Evolutionary conservation across 2,329 filamentous ascomycete genomes (phyloP), one percentile per base, ranked within the genome.

Genomic region (Leptographium procerum): DNA sequence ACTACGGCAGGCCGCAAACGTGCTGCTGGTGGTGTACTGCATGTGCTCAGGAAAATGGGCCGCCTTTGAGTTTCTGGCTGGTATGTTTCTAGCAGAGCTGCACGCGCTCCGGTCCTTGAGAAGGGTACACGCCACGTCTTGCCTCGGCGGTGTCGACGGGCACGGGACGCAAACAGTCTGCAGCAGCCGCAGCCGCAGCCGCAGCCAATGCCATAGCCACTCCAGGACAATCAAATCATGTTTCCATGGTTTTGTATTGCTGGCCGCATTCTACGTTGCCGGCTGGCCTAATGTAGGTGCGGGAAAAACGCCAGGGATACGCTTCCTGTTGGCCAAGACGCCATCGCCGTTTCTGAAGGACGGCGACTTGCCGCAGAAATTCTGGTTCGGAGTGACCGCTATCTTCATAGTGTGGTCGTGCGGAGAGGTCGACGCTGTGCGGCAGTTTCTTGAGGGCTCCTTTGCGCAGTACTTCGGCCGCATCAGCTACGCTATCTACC

Each of bases 401-500:
- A 64, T 70, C 8, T 65, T 64, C 5, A 65, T 69, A 8, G 72
- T 75, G 11, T 74, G 70, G 71, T 69, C 72, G 1, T 66, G 69
- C 45, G 72, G 71, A 22, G 72, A 74, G 50, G 61, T 75, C 40
- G 62, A 61, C 6, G 60, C 63, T 6, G 55, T 72, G 33, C 72
- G 67, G 34, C 60, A 63, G 14, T 61, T 77, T 31, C 79, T 82
- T 65, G 77, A 76, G 57, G 72, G 71, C 2, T 66, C 70, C 0
- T 61, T 79, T 14, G 75, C 77, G 14, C 79, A 80, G 62, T 84
- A 84, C 65, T 75, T 81, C 24, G 81, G 77, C 14, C 73, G 75
- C 29, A 77, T 83, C 61, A 81, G 78, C 58, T 84, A 78, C 61
- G 77, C 80, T 3, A 71, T 84, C 3, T 84, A 84, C 63, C 71